Base-by-base conservation (phyloP, 805 yeast species). In the Huiozyma naganishii region DNA sequence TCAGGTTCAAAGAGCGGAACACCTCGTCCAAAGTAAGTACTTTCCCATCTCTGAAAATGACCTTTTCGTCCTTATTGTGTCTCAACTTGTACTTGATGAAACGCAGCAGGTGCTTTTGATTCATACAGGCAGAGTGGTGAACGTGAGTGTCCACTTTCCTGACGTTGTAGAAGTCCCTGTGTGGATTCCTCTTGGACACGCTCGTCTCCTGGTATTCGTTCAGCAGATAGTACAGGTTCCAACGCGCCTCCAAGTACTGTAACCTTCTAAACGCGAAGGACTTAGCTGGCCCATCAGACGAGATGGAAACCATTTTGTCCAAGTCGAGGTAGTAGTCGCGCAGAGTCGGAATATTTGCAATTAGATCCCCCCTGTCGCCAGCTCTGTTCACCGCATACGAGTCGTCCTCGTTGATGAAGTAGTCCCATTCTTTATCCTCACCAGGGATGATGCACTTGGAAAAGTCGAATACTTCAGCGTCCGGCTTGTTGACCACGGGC, bases 111-210 rank as follows among this genome's bases (percentile, higher is more conserved):
- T 92, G 99, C 65, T 92, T 92, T 67, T 92, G 98, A 58, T 94
- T 94, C 97, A 94, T 94, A 64, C 97, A 89, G 8, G 99, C 99
- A 7, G 96, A 85, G 62, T 94, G 98, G 62, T 92, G 99, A 54
- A 92, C 95, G 71, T 92, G 99, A 13, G 97, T 92, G 42, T 69
- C 72, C 32, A 69, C 64, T 48, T 69, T 69, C 49, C 73, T 56
- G 11, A 64, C 69, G 43, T 69, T 69, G 45, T 69, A 69, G 39
- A 69, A 68, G 53, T 69, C 99, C 63, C 99, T 79, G 62, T 92
- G 99, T 5, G 97, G 97, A 52, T 89, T 89, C 47, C 79, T 77
- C 65, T 92, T 92, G 7, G 95, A 81, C 50, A 85, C 92, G 12
- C 89, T 79, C 13, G 82, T 83, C 62, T 92, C 99, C 58, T 87